Conservation (phyloP, 202 grass and related monocot genomes). For the Eragrostis tef region DNA sequence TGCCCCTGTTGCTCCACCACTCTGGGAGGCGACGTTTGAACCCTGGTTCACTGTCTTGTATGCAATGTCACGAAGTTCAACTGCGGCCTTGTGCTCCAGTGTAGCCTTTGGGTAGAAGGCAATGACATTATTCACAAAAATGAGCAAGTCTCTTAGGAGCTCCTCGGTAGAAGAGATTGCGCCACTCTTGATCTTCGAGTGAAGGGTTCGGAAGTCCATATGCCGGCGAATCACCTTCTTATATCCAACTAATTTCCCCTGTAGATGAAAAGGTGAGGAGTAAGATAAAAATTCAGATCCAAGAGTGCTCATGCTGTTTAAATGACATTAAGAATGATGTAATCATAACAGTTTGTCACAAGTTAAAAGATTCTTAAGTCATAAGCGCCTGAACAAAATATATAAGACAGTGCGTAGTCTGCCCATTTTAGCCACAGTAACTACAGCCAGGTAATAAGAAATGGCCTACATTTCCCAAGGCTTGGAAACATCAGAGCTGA, state of each 20-base stretch:
- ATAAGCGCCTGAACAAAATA: neutral
- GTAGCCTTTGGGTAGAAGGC: slow-evolving; percentile 74
- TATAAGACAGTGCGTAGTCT: neutral
- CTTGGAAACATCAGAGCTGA: no score
- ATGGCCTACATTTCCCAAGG: neutral
- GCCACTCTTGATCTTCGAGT: slow-evolving; percentile 70
- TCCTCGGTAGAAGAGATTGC: slow-evolving; percentile 70
- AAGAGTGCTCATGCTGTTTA: slow-evolving; percentile 21
- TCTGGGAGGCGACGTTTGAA: slow-evolving; percentile 33
- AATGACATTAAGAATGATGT: no score
- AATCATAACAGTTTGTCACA: slow-evolving; percentile 3
- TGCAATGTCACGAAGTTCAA: slow-evolving; percentile 59
- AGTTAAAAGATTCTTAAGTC: slow-evolving; percentile 11
- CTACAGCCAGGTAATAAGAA: slow-evolving; percentile 16
- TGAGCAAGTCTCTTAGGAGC: slow-evolving; percentile 75
- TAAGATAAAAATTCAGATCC: slow-evolving; percentile 33
- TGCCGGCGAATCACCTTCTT: slow-evolving; percentile 89
- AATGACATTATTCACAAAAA: slow-evolving; percentile 79
- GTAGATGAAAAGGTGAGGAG: slow-evolving; percentile 21
- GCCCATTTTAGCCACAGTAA: neutral
- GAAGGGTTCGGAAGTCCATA: slow-evolving; percentile 77
- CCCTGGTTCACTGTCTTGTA: slow-evolving; percentile 56
- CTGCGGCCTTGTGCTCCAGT: slow-evolving; percentile 70
- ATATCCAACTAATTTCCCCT: slow-evolving; percentile 72
- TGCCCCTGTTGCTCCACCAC: slow-evolving; percentile 10